phyloP scores from a whole-genome alignment of 257 asterid genomes.

The Solanum habrochaites region DNA sequence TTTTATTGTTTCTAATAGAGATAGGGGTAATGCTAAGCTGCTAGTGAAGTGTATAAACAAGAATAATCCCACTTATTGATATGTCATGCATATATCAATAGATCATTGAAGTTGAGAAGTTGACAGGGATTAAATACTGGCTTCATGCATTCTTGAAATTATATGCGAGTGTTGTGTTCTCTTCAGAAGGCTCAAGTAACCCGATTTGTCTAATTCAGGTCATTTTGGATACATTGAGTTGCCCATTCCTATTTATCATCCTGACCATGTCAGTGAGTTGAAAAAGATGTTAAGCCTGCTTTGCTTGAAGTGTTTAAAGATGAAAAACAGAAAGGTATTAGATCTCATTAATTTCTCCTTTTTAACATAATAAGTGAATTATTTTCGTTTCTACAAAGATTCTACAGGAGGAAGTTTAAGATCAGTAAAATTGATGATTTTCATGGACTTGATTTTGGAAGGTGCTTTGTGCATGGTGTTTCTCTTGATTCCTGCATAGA shows the following conservation, averaged over 20 bases:
- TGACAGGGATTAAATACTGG: not conserved
- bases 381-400: no score
- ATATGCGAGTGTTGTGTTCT: not conserved
- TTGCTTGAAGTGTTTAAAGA: conserved; percentile 78
- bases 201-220: conserved; percentile 37
- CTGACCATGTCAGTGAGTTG: conserved; percentile 80
- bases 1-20: not conserved
- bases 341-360: not conserved
- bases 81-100: not conserved
- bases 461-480: not conserved
- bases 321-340: conserved; percentile 67
- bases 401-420: no score
- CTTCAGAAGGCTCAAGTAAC: not conserved
- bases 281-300: conserved; percentile 59
- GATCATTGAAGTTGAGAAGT: not conserved
- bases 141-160: not conserved
- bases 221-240: conserved; percentile 92
- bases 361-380: not conserved
- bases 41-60: not conserved
- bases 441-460: not conserved
- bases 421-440: not conserved
- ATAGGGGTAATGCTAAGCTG: not conserved
- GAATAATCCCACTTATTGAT: not conserved
- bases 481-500: not conserved
- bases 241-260: conserved; percentile 86